These are phyloP conservation scores for Beta macrorhiza DNA, from an alignment of 179 eudicot species.

Conservation along the genomic window DNA sequence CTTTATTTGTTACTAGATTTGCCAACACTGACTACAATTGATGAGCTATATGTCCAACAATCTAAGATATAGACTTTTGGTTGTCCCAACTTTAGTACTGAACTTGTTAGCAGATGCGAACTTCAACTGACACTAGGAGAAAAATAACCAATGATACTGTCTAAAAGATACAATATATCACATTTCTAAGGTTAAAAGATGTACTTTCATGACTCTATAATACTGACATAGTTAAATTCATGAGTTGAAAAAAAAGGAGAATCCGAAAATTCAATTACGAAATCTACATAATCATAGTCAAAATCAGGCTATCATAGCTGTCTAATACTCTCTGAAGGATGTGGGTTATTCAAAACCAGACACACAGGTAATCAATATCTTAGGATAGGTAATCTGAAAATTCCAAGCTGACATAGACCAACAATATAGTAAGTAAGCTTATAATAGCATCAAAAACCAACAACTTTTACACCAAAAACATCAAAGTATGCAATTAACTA, in stretches of 20 bases:
- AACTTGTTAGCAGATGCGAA: no score
- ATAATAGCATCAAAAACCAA: not conserved
- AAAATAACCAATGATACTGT: no score
- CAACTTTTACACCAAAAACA: not conserved
- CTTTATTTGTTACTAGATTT: not conserved
- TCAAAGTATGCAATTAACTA: not conserved
- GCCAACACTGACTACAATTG: not conserved
- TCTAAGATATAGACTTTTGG: not conserved
- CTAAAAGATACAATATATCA: no score
- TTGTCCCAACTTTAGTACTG: no score
- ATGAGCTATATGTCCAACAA: not conserved
- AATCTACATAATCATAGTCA: not conserved
- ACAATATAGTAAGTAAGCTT: not conserved
- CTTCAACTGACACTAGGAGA: no score
- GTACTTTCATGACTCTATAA: no score
- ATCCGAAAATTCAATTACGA: not conserved
- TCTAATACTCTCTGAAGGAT: not conserved
- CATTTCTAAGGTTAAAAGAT: no score
- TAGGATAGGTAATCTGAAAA: not conserved
- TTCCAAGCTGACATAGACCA: not conserved
- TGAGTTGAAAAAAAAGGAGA: not conserved
- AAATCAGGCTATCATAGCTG: not conserved
- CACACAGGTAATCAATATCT: not conserved
- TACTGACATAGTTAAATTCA: no score
- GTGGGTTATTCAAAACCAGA: not conserved